Base-by-base conservation (phyloP, 2,329 filamentous ascomycete species). In the Exophiala calicioides region DNA sequence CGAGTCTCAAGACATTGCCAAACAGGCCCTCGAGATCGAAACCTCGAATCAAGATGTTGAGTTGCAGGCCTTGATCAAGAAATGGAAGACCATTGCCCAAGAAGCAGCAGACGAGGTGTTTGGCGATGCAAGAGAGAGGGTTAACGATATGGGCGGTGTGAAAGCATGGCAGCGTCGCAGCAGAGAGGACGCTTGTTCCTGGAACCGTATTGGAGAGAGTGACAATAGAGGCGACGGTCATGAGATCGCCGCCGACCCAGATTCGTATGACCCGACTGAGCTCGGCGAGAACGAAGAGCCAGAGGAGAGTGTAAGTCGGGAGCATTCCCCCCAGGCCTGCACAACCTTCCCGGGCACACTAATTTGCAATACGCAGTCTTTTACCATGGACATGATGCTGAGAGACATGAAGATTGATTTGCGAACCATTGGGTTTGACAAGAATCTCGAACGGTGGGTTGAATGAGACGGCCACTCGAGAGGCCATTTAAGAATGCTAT, bases 321-420 rank as follows among this genome's bases (percentile, higher is more conserved):
- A 48, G 46, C 7, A 53, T 43, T 19, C 42, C 54, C 38, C 52
- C 12, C n/a, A 10, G 41, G 37, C 34, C 31, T n/a, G n/a, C n/a
- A n/a, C n/a, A n/a, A n/a, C n/a, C n/a, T 52, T 37, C 58, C 33
- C 29, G 10, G 26, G 6, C 31, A 34, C 45, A 50, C 56, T 57
- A 53, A 59, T 54, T 41, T 44, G 48, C 40, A 29, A 18, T 18
- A 15, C 5, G 24, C 55, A 82, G 80, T 76, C 75, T 9, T 85
- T 86, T 58, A 85, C 81, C 9, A 84, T 87, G 76, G 80, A 78
- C 36, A 80, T 80, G 75, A 86, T 86, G 83, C 71, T 87, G 12
- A 76, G 75, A 55, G 80, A 75, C 21, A 67, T 86, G 48, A 82
- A 84, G 58, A 77, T 86, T 46, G 80, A 85, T 44, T 65, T 79